A percentile compares a stretch with the other conserved stretches of the same genome.
phyloP scores from a whole-genome alignment of 1,139 yeast genomes.

The Meyerozyma elateridarum region DNA sequence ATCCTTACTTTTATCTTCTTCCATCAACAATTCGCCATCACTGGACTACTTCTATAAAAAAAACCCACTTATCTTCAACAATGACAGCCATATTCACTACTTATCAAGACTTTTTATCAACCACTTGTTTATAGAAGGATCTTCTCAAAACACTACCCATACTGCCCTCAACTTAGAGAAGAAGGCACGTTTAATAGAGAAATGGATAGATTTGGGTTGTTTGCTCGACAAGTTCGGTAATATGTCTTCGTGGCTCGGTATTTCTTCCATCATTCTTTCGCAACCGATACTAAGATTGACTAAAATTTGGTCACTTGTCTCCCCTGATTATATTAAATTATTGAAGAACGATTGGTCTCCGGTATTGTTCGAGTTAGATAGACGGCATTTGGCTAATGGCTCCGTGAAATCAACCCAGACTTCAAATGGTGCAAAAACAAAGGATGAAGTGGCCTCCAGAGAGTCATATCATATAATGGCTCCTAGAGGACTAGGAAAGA shows the following conservation, averaged over 20 bases:
- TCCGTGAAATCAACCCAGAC: slow-evolving; percentile 11
- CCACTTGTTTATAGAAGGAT: slow-evolving; percentile 58
- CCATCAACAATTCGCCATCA: slow-evolving; percentile 17
- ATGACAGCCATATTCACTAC: slow-evolving; percentile 66
- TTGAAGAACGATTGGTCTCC: slow-evolving; percentile 91
- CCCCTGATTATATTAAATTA: slow-evolving; percentile 53
- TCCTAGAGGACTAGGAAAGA: slow-evolving; percentile 81
- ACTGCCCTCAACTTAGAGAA: slow-evolving; percentile 25
- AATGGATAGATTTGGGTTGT: slow-evolving; percentile 87
- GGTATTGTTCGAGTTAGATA: slow-evolving; percentile 81
- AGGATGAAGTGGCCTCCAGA: slow-evolving; percentile 19
- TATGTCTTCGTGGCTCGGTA: slow-evolving; percentile 93
- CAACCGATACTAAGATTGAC: slow-evolving; percentile 73
- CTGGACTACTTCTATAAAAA: slow-evolving; percentile 35
- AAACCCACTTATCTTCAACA: slow-evolving; percentile 59
- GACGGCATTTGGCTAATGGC: slow-evolving; percentile 55
- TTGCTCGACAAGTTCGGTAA: slow-evolving; percentile 78
- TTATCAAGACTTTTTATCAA: slow-evolving; percentile 66
- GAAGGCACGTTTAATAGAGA: slow-evolving; percentile 66
- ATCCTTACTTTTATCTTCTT: slow-evolving; percentile 32
- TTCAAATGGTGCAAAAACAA: slow-evolving; percentile 9
- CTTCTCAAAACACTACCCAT: slow-evolving; percentile 1
- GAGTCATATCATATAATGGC: slow-evolving; percentile 73
- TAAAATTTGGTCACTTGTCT: slow-evolving; percentile 73
- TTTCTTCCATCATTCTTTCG: slow-evolving; percentile 79